These are phyloP conservation scores for Paratrypanosoma confusum DNA, from an alignment of 208 protist genomes.

Conservation along the genomic window DNA sequence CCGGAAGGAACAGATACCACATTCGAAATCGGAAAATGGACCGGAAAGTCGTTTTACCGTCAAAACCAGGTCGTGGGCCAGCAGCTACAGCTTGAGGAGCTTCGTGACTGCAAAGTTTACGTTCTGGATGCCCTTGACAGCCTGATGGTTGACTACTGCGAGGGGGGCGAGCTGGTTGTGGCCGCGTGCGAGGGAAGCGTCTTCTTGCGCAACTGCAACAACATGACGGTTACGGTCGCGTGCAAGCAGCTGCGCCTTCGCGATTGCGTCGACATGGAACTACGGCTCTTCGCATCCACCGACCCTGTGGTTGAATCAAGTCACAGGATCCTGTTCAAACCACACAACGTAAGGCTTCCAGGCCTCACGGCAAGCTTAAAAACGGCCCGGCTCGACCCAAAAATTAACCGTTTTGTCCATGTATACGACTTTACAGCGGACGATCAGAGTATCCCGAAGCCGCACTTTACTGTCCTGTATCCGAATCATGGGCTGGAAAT, in stretches of 20 bases:
- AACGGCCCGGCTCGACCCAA: conserved; percentile 48
- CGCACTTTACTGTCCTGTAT: conserved; percentile 68
- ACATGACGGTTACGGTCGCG: conserved; percentile 83
- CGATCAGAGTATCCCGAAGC: conserved; percentile 38
- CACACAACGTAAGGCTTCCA: conserved; percentile 72
- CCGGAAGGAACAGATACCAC: conserved; percentile 79
- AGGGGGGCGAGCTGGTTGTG: conserved; percentile 84
- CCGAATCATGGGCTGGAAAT: conserved; percentile 58
- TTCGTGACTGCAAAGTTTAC: conserved; percentile 72
- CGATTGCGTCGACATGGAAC: conserved; percentile 72
- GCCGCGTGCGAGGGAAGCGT: conserved; percentile 86
- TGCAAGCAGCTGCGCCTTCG: conserved; percentile 89
- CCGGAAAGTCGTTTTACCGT: conserved; percentile 44
- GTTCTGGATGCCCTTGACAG: conserved; percentile 83
- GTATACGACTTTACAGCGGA: conserved; percentile 88
- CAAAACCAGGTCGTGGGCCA: conserved; percentile 64
- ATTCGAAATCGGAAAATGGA: conserved; percentile 81
- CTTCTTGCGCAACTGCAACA: conserved; percentile 88
- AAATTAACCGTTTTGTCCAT: conserved; percentile 77
- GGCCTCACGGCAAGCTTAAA: conserved; percentile 41
- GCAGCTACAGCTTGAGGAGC: conserved; percentile 82
- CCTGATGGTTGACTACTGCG: conserved; percentile 88
- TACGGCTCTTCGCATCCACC: conserved; percentile 83
- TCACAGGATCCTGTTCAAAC: conserved; percentile 72
- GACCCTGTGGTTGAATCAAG: conserved; percentile 87